phyloP scores from a whole-genome alignment of 129 eudicot genomes.

The Flaveria bidentis region DNA sequence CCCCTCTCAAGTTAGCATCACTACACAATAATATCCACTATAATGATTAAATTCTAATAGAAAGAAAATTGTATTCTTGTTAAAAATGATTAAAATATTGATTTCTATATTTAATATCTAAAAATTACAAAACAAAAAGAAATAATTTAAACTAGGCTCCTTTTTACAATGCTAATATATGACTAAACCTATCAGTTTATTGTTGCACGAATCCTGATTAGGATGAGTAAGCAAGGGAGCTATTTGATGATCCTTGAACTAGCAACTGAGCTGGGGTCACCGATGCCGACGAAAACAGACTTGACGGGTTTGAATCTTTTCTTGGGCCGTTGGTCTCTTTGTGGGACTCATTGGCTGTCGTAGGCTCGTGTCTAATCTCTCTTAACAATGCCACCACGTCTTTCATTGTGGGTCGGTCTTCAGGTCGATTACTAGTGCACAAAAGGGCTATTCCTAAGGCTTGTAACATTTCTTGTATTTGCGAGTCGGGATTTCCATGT shows the following conservation, averaged over 20 bases:
- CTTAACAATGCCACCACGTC: constrained; percentile 77
- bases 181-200: constrained; percentile 34
- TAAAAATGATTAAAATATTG: constrained; percentile 20
- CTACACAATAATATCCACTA: constrained; percentile 17
- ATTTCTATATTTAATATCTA: constrained; percentile 30
- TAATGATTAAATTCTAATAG: constrained; percentile 19
- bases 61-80: constrained; percentile 14
- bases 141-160: background rate
- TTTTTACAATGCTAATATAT: constrained; percentile 42
- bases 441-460: constrained; percentile 83
- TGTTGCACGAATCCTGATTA: constrained; percentile 40
- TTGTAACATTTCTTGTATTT: constrained; percentile 90
- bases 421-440: constrained; percentile 81
- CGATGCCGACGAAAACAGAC: constrained; percentile 55
- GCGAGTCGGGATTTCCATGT: constrained; percentile 81
- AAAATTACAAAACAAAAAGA: constrained; percentile 6
- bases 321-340: constrained; percentile 43
- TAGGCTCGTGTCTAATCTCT: constrained; percentile 65
- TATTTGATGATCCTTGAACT: constrained; percentile 62
- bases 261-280: constrained; percentile 68
- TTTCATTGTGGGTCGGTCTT: constrained; percentile 91
- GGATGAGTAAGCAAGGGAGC: constrained; percentile 65
- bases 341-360: constrained; percentile 42
- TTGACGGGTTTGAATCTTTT: constrained; percentile 27
- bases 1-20: constrained; percentile 21